Evolutionary conservation across 2,329 filamentous ascomycete genomes (phyloP).

Genomic region (Xylogone sp.): DNA sequence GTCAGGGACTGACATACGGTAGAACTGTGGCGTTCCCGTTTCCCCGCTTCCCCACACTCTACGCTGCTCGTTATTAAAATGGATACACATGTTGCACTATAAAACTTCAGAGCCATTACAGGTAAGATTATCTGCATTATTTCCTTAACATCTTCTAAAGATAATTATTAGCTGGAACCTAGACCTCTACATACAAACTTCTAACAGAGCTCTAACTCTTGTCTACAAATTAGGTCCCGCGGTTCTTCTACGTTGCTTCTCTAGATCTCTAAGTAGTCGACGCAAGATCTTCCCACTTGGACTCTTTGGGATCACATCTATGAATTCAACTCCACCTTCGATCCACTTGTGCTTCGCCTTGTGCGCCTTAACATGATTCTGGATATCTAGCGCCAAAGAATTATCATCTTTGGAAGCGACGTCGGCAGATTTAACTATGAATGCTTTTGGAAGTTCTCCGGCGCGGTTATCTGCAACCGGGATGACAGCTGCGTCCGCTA

Average conservation of each 20-base stretch:
- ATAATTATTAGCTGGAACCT: too few relatives aligned
- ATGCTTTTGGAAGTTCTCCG: conserved; percentile 62
- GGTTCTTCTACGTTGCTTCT: conserved; percentile 61
- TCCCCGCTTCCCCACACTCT: too few relatives aligned
- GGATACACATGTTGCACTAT: too few relatives aligned
- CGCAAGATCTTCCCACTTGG: conserved; percentile 68
- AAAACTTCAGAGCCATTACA: too few relatives aligned
- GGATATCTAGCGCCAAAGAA: conserved; percentile 44
- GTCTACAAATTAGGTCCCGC: conserved; percentile 60
- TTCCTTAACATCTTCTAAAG: too few relatives aligned
- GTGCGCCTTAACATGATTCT: conserved; percentile 56
- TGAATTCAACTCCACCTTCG: conserved; percentile 55
- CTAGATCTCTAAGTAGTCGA: conserved; percentile 63
- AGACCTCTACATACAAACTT: too few relatives aligned
- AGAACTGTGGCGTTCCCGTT: too few relatives aligned
- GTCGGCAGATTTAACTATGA: conserved; percentile 49
- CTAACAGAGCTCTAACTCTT: too few relatives aligned
- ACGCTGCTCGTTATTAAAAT: too few relatives aligned
- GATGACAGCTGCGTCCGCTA: conserved; percentile 75
- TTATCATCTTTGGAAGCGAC: conserved; percentile 50
- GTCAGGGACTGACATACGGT: too few relatives aligned
- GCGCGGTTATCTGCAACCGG: conserved; percentile 57
- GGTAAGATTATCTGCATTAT: too few relatives aligned
- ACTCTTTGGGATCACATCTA: conserved; percentile 67
- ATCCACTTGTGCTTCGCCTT: conserved; percentile 65